These are phyloP conservation scores for Amylostereum areolatum DNA, from an alignment of 1,284 basidiomycete species.

Conservation along the genomic window DNA sequence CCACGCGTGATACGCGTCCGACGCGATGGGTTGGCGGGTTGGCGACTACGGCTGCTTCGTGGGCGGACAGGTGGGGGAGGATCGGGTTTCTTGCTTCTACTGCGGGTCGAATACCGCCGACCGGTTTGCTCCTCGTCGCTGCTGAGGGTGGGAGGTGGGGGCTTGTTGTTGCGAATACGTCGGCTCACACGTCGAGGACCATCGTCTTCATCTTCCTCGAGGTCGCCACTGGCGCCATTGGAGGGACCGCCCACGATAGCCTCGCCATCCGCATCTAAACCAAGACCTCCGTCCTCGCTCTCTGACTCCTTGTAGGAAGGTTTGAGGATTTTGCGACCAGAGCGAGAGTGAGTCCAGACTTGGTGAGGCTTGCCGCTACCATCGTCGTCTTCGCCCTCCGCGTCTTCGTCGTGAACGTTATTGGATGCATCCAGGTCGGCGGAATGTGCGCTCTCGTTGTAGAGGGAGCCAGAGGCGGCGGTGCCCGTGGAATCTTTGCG, in stretches of 20 bases:
- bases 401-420: slow-evolving; percentile 24
- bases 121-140: slow-evolving; percentile 36
- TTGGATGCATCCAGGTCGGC: slow-evolving; percentile 27
- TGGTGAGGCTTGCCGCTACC: slow-evolving; percentile 6
- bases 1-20: slow-evolving; percentile 12
- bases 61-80: slow-evolving; percentile 19
- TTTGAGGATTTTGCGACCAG: slow-evolving; percentile 42
- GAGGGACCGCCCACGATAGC: slow-evolving; percentile 22
- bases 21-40: slow-evolving; percentile 7
- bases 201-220: slow-evolving; percentile 29
- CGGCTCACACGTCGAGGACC: slow-evolving; percentile 20
- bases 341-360: slow-evolving; percentile 26
- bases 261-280: slow-evolving; percentile 23
- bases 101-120: slow-evolving; percentile 30
- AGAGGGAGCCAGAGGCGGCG: slow-evolving; percentile 58
- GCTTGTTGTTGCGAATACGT: slow-evolving; percentile 14
- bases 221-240: slow-evolving; percentile 23
- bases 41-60: slow-evolving; percentile 9
- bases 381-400: slow-evolving; percentile 20
- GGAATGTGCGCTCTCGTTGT: slow-evolving; percentile 54
- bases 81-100: slow-evolving; percentile 26
- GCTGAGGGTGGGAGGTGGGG: slow-evolving; percentile 34
- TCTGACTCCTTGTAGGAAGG: slow-evolving; percentile 48
- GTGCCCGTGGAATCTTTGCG: slow-evolving; percentile 18
- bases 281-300: slow-evolving; percentile 35